Base-by-base conservation (phyloP, 2,329 filamentous ascomycete species). In the Celoporthe dispersa region DNA sequence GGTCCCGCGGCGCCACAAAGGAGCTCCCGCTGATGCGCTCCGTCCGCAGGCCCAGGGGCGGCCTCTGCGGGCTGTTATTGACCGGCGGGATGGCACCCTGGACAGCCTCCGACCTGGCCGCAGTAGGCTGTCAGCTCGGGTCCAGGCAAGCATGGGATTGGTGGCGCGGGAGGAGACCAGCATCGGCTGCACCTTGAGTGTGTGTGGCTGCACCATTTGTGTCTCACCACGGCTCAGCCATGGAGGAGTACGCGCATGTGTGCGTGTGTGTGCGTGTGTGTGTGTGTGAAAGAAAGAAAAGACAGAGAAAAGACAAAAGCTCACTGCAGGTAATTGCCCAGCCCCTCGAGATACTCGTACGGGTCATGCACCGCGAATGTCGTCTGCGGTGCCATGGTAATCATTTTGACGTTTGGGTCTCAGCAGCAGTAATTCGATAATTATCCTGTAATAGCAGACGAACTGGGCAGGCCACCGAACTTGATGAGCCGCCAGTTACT, bases 51-150 rank as follows among this genome's bases (percentile, higher is more conserved):
- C 89, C 90, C 73, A 86, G 85, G 0, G 88, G 84, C 12, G 85
- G 86, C 75, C 90, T 90, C 76, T 91, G 89, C 1, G 90, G 89
- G 6, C 88, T 89, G 80, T 91, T 92, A 57, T 86, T 82, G 39
- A 83, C 89, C 69, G 89, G 76, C 11, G 89, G 88, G 9, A 91
- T 81, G 28, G 89, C 87, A 41, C 87, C 88, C 64, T 86, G 81
- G 74, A 91, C 80, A 61, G 88, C 88, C 82, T 91, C 89, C n/a
- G 68, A 69, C 62, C 68, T 69, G 35, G 22, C 2, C 55, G 33
- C 57, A 35, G 31, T 16, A 9, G 8, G 16, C 28, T 31, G 44
- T 55, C n/a, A 68, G 59, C 66, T 55, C 37, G 53, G 25, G 14
- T 9, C 16, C 3, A n/a, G n/a, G n/a, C 37, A 22, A 31, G 37